A percentile compares a stretch with the other conserved stretches of the same genome.
Conservation (phyloP, 1,139 yeast species). For the Trichomonascaceae sp. region DNA sequence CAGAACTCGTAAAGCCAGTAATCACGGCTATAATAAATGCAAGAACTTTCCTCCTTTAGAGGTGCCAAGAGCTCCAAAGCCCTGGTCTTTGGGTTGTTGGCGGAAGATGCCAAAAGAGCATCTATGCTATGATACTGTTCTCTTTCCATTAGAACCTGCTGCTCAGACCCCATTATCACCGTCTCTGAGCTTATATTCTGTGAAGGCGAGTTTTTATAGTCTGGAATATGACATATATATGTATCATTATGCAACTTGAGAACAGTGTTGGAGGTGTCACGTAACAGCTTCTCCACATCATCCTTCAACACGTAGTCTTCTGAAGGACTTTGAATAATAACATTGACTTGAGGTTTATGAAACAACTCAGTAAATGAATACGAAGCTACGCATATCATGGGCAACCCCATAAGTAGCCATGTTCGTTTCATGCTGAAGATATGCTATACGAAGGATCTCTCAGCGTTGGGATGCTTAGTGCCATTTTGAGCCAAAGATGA, state of each 20-base stretch:
- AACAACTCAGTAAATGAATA: conserved; percentile 14
- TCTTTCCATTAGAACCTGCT: neutral
- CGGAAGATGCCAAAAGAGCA: conserved; percentile 26
- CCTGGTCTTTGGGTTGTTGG: neutral
- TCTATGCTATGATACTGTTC: neutral
- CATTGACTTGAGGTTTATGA: conserved; percentile 17
- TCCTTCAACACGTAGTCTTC: conserved; percentile 7
- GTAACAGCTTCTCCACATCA: neutral
- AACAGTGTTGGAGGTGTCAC: conserved; percentile 1
- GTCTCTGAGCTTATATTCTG: neutral
- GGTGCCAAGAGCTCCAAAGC: conserved; percentile 11
- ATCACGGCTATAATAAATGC: conserved; percentile 37
- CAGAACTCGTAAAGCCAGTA: conserved; percentile 66
- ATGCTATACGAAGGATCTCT: neutral
- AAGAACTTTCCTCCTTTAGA: conserved; percentile 26
- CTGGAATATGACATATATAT: conserved; percentile 11
- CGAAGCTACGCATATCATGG: neutral
- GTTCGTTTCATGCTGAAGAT: neutral
- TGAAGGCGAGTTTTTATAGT: neutral
- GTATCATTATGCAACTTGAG: conserved; percentile 5
- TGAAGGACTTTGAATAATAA: conserved; percentile 9
- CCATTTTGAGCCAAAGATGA: neutral
- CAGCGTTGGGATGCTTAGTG: neutral
- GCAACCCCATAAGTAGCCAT: neutral
- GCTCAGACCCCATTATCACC: neutral